Evolutionary conservation across 73 alveolate species (phyloP), one percentile per base, ranked within the genome.

Genomic region (Paramecium octaurelia): DNA sequence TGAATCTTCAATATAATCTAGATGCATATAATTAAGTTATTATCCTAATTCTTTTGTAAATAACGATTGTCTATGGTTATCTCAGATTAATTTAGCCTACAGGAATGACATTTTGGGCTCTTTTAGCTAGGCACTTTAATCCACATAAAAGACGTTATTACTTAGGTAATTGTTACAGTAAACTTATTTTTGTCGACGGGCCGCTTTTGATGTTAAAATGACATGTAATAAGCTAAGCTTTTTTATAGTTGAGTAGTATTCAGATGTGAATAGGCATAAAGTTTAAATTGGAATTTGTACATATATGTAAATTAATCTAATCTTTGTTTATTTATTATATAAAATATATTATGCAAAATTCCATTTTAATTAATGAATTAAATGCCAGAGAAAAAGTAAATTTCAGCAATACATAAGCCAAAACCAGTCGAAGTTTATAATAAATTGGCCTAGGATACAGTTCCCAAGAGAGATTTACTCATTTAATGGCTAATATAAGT

Each of bases 91-190:
- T 35, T 80, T 80, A 3, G 91, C 23, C 34, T 6, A 21, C 23
- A 24, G 20, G 16, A 80, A 35, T 40, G 91, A 80, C 46, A 58
- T 40, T 35, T 80, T 80, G n/a, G 46, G n/a, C 48, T 80, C 91
- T 73, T 73, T 23, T 20, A 44, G 24, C 46, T 80, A 18, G 44
- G 70, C 21, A n/a, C 44, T 46, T 80, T 43, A 48, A 80, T 44
- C 16, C 43, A 3, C 31, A 43, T 24, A 23, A 80, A 80, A 6
- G 27, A 27, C 38, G 46, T 11, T 27, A 24, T 44, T 27, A 23
- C 36, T 14, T 20, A 38, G 50, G 46, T 1, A 64, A 20, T 46
- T 8, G 16, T 43, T 40, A 24, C 31, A 80, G 44, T 46, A 44
- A n/a, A 21, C 18, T 18, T 24, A 80, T 46, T 18, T 80, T 27